These are phyloP conservation scores for Ogataea trehaloabstinens DNA, from an alignment of 805 yeast species.

Conservation along the genomic window DNA sequence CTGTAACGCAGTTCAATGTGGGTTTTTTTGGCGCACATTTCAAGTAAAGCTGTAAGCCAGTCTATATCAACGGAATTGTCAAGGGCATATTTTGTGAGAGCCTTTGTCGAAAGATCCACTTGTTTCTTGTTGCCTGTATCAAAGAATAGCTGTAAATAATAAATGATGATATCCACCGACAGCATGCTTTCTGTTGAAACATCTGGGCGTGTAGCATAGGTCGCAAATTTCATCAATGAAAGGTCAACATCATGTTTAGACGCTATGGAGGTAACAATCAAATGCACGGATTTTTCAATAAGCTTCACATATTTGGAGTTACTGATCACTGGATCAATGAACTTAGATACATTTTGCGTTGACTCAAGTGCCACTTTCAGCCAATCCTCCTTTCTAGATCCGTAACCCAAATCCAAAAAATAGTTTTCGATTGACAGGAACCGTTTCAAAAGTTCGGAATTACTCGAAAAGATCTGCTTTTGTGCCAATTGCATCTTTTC, in stretches of 20 bases:
- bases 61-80: conserved; percentile 22
- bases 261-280: conserved; percentile 22
- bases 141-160: conserved; percentile 58
- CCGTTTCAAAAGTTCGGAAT: conserved; percentile 38
- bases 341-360: conserved; percentile 36
- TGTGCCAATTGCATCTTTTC: conserved; percentile 26
- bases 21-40: conserved; percentile 68
- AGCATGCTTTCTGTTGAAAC: background rate
- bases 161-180: conserved; percentile 19
- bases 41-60: conserved; percentile 61
- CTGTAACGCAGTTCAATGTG: conserved; percentile 40
- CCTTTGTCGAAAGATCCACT: conserved; percentile 52
- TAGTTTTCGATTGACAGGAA: conserved; percentile 33
- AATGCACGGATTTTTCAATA: conserved; percentile 34
- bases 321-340: conserved; percentile 22
- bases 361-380: conserved; percentile 40
- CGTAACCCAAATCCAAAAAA: conserved; percentile 25
- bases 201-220: conserved; percentile 4
- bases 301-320: conserved; percentile 15
- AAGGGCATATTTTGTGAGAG: conserved; percentile 47
- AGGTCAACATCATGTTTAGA: conserved; percentile 14
- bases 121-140: conserved; percentile 62
- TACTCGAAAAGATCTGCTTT: conserved; percentile 42
- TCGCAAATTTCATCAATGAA: conserved; percentile 15
- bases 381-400: conserved; percentile 38